Base-by-base conservation (phyloP, 345 rosid species). In the Populus nigra region DNA sequence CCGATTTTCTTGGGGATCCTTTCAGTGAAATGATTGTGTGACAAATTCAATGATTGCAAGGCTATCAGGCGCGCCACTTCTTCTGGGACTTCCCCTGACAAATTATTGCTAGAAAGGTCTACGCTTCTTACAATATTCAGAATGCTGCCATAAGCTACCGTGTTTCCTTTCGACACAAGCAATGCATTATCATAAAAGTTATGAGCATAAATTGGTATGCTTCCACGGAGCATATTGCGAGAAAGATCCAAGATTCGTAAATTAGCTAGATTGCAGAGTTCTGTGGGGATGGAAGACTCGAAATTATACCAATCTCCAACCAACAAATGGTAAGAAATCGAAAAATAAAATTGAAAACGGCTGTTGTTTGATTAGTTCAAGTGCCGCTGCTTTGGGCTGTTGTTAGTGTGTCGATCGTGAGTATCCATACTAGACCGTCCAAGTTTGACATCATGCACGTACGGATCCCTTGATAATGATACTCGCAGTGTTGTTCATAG, bases 241-340 rank as follows among this genome's bases (percentile, higher is more conserved):
- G 80, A 59, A 27, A 62, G 62, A 69, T 77, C 80, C n/a, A 77
- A 41, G 33, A 77, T 23, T 27, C 7, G 80, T 39, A 77, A 35
- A 27, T 3, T 20, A 5, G 65, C 62, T 41, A 70, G 23, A 29
- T 47, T 10, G 45, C 75, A 77, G 11, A 77, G 33, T 15, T 77
- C 33, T 18, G 13, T 5, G 15, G 50, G 18, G 50, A 47, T 47
- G 50, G 17, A 47, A 16, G 50, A 33, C 35, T 33, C 4, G 35
- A 33, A 33, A 33, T 33, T 33, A 33, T 33, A 33, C 35, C 35
- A 33, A 3, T 33, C 35, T 33, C 35, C 35, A 33, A 33, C 35
- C 35, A 33, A 33, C 5, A 4, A 33, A 3, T 33, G 35, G 35
- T 33, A 33, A 33, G 35, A 29, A 29, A 29, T 4, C 35, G 5